Evolutionary conservation across 805 yeast species (phyloP), one percentile per base, ranked within the genome.

Genomic region (Hanseniaspora meyeri): DNA sequence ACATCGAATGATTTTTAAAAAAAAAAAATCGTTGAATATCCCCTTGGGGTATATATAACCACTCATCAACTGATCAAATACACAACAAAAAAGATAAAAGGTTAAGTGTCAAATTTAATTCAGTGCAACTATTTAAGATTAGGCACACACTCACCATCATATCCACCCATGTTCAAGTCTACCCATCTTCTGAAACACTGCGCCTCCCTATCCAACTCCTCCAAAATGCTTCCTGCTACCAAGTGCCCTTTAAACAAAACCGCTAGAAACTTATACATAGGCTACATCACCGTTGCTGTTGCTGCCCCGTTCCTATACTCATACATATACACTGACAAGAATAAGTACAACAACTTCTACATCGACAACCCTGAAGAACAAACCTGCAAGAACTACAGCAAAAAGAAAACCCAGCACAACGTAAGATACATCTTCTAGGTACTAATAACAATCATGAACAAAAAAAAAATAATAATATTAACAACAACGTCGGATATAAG

Each of bases 271-370:
- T 31, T 62, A 14, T 65, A 64, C 57, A 54, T 64, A 48, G 59
- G 62, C 51, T 66, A 66, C 57, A 49, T 67, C 19, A 59, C 66
- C 16, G 51, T 66, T 36, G 65, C 66, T 20, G 52, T 67, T 20
- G 61, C 65, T 16, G 40, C 65, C 32, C 70, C 70, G 10, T 67
- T 67, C 56, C 57, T 58, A 4, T 40, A 65, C 20, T 67, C 70
- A 10, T 67, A 66, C 36, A 63, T 46, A 16, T 19, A 53, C 40
- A 45, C 51, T 9, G 37, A 24, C 45, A 42, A 31, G 24, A 42
- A 42, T 9, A 42, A 36, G 10, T 20, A 24, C 40, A 19, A 19
- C 17, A 12, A 16, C 11, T n/a, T 37, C 16, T 14, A 17, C 29
- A 42, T 38, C n/a, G 29, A 42, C 29, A 42, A 14, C 11, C 17